Evolutionary conservation across 495 filamentous ascomycete species (phyloP), one percentile per base, ranked within the genome.

Genomic region (Baudoinia panamericana): DNA sequence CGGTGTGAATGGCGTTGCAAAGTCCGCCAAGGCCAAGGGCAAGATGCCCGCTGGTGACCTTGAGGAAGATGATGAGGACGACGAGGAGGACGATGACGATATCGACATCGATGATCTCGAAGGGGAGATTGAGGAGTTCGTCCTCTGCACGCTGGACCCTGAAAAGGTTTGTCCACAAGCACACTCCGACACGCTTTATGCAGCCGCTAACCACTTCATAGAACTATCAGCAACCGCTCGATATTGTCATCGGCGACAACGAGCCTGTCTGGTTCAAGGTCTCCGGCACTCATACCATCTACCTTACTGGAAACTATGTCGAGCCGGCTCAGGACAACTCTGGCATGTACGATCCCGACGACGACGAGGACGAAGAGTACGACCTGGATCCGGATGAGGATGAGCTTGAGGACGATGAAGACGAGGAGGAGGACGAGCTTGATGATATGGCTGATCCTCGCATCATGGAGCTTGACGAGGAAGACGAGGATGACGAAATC

Each of bases 241-340:
- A 96, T 57, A 78, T 99, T 55, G 84, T 79, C 36, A 70, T 99
- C 58, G 70, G 68, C 48, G 82, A 93, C 57, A 73, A 80, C 49
- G 90, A 96, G 69, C 68, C 68, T 31, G 77, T 92, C 36, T 93
- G 80, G 69, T 99, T 99, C 71, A 74, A 78, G 56, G 85, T 90
- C 48, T 73, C 75, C 45, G 90, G 90, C 54, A 93, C 84, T 33
- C 84, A 94, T 68, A 72, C 77, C 41, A 67, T 99, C 50, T 86
- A 76, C 65, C 71, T 99, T 22, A 96, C 88, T 36, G 90, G 90
- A 52, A 99, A 99, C 70, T 95, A 93, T 59, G 73, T 96, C 37
- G 64, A 80, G 46, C 63, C 69, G 37, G 57, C 69, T 20, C 63
- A 63, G 38, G 55, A 61, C 28, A 56, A 72, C 23, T 64, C 68